Conservation (phyloP, 2,329 filamentous ascomycete genomes). For the Colletotrichum noveboracense region DNA sequence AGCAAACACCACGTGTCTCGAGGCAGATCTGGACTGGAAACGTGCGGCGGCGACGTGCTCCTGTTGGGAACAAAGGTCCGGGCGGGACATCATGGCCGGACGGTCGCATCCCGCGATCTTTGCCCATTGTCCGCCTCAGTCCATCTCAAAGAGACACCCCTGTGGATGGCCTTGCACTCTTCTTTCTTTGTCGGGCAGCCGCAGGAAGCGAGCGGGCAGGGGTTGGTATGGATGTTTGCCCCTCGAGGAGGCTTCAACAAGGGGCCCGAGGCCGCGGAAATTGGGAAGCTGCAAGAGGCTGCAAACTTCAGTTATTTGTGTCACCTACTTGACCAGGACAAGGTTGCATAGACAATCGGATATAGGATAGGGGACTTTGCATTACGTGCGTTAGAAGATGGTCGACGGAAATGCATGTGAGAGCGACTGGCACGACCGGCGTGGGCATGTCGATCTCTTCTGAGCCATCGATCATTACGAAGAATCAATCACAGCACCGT, state of each 20-base stretch:
- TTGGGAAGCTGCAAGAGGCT: neutral
- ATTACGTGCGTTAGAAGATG: neutral
- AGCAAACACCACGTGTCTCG: slow-evolving; percentile 3
- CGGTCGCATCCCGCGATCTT: neutral
- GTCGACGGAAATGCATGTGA: neutral
- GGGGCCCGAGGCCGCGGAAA: neutral
- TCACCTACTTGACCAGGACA: neutral
- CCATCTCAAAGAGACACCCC: neutral
- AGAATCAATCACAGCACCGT: neutral
- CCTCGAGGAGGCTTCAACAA: neutral
- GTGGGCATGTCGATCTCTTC: neutral
- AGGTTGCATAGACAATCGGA: neutral
- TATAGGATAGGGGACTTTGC: neutral
- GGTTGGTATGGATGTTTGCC: neutral
- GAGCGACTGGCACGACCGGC: no score
- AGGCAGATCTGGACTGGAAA: neutral
- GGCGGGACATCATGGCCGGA: neutral
- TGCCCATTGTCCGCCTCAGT: neutral
- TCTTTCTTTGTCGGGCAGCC: neutral
- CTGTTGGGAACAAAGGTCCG: neutral
- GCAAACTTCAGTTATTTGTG: neutral
- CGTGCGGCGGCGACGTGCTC: neutral
- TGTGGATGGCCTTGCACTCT: neutral
- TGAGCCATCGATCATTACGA: neutral
- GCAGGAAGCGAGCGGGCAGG: neutral